Evolutionary conservation across 2,329 filamentous ascomycete species (phyloP).

Genomic region (Nannizziopsis arthrosporioides): DNA sequence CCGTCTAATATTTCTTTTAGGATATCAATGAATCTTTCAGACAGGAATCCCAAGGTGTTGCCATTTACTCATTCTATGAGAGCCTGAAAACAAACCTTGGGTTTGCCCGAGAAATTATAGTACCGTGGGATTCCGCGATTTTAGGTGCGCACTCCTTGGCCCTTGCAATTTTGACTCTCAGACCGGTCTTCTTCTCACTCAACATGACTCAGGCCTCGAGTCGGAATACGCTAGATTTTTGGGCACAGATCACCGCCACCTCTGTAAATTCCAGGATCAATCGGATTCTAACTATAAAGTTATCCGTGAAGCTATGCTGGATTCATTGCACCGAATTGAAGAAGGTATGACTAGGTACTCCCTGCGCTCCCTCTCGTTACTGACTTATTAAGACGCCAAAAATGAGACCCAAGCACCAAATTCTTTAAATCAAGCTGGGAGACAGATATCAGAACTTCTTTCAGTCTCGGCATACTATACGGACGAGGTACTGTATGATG

Average conservation of each 20-base stretch:
- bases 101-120: slow-evolving; percentile 7
- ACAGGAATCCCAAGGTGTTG: slow-evolving; percentile 21
- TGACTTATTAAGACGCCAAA: too few species aligned
- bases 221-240: slow-evolving; percentile 16
- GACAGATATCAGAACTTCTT: slow-evolving; percentile 11
- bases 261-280: slow-evolving; percentile 33
- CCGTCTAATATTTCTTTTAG: background rate
- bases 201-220: too few species aligned
- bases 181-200: too few species aligned
- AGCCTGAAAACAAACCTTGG: background rate
- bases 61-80: background rate
- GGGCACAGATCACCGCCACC: slow-evolving; percentile 33
- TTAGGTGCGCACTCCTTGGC: slow-evolving; percentile 20
- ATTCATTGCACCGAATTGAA: slow-evolving; percentile 10
- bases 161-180: too few species aligned
- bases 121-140: slow-evolving; percentile 33
- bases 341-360: too few species aligned
- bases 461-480: slow-evolving; percentile 17
- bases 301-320: slow-evolving; percentile 23
- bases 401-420: too few species aligned
- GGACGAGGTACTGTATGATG: slow-evolving; percentile 18
- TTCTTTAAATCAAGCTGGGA: too few species aligned
- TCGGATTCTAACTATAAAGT: slow-evolving; percentile 31
- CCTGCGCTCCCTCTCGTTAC: too few species aligned
- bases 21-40: slow-evolving; percentile 4